A percentile compares a stretch with the other conserved stretches of the same genome.
phyloP scores from a whole-genome alignment of 2,329 filamentous ascomycete species.

The Podosphaera fusca region DNA sequence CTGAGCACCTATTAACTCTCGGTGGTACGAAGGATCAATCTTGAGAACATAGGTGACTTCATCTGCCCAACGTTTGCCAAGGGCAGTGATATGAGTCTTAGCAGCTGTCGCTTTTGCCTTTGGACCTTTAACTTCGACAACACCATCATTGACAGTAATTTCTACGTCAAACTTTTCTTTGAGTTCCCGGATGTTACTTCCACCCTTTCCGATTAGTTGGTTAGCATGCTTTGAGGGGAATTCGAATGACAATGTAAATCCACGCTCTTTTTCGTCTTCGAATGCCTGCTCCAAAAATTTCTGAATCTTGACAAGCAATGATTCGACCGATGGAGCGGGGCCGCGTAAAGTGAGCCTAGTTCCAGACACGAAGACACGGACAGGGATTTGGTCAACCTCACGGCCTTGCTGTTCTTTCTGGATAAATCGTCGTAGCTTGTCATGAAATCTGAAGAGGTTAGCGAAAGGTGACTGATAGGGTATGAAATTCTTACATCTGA shows the following conservation, averaged over 20 bases:
- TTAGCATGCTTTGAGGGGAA: slow-evolving; percentile 92
- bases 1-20: slow-evolving; percentile 74
- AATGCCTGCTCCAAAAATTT: slow-evolving; percentile 72
- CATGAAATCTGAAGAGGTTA: slow-evolving; percentile 29
- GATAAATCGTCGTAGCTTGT: slow-evolving; percentile 38
- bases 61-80: slow-evolving; percentile 70
- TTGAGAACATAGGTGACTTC: slow-evolving; percentile 73
- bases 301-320: slow-evolving; percentile 47
- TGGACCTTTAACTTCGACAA: slow-evolving; percentile 86
- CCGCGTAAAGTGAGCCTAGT: slow-evolving; percentile 52
- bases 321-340: slow-evolving; percentile 47
- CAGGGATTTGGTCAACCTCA: slow-evolving; percentile 32
- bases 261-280: slow-evolving; percentile 81
- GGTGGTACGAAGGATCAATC: slow-evolving; percentile 82
- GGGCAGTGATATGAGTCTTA: slow-evolving; percentile 54
- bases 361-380: slow-evolving; percentile 34
- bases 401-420: slow-evolving; percentile 38
- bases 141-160: slow-evolving; percentile 80
- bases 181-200: slow-evolving; percentile 41
- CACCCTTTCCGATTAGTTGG: slow-evolving; percentile 49
- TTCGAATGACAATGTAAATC: slow-evolving; percentile 66
- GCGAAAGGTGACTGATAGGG: background rate
- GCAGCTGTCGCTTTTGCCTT: slow-evolving; percentile 82
- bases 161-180: slow-evolving; percentile 45
- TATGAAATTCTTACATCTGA: slow-evolving; percentile 22